Evolutionary conservation across 768 basidiomycete species (phyloP).

Genomic region (Lactarius hengduanensis): DNA sequence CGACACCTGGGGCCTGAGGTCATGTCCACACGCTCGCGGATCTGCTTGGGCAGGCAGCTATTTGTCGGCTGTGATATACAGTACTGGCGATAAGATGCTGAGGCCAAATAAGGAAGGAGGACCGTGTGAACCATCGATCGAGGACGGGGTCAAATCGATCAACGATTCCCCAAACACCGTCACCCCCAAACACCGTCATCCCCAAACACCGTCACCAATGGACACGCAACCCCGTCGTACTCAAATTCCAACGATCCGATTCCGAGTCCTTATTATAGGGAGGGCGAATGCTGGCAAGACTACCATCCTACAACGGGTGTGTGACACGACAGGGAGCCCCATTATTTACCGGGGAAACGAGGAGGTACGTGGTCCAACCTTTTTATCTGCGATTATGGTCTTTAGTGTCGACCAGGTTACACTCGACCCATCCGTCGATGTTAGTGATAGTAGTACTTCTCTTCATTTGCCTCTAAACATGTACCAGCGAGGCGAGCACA

Average conservation of each 20-base stretch:
- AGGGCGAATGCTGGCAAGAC: background rate
- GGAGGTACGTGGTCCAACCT: background rate
- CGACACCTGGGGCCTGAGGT: constrained; percentile 66
- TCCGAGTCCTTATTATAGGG: background rate
- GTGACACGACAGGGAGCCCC: background rate
- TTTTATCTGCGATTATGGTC: background rate
- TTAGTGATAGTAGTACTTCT: background rate
- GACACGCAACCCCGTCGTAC: too few relatives aligned
- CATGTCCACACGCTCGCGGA: constrained; percentile 89
- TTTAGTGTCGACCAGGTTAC: background rate
- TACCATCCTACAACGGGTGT: background rate
- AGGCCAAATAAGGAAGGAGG: too few relatives aligned
- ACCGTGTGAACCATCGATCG: too few relatives aligned
- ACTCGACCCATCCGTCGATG: background rate
- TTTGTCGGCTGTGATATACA: constrained; percentile 74
- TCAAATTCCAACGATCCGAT: too few relatives aligned
- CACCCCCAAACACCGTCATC: too few relatives aligned
- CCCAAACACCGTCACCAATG: too few relatives aligned
- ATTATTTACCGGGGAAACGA: background rate
- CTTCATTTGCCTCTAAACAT: background rate
- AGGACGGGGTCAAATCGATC: too few relatives aligned
- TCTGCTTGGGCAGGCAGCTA: constrained; percentile 86
- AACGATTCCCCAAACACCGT: too few relatives aligned
- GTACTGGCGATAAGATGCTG: too few relatives aligned
- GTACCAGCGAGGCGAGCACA: background rate